Evolutionary conservation across 352 stramenopile species (phyloP).

Genomic region (Phytophthora lateralis): DNA sequence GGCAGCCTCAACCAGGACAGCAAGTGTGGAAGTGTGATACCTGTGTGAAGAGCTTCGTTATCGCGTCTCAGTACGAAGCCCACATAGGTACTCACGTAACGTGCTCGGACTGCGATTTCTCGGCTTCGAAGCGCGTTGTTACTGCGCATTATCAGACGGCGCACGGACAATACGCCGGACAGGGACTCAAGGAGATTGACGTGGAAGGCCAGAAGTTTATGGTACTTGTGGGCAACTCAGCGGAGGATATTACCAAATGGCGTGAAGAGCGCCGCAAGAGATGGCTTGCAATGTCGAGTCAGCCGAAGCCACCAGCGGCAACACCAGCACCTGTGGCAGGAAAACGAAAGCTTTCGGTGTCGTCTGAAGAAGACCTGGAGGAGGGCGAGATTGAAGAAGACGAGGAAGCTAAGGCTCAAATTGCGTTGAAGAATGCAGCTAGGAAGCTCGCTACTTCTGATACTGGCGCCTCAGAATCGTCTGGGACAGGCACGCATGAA

Average conservation of each 20-base stretch:
- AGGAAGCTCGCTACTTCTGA: conserved; percentile 15
- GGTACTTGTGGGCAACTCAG: conserved; percentile 83
- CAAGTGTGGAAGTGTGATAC: conserved; percentile 59
- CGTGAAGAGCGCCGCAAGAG: conserved; percentile 75
- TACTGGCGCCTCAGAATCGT: not conserved
- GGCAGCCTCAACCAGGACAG: conserved; percentile 20
- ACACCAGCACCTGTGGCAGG: conserved; percentile 1
- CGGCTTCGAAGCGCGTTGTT: conserved; percentile 80
- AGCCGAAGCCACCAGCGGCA: conserved; percentile 21
- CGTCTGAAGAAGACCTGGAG: conserved; percentile 56
- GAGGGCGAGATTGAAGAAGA: conserved; percentile 63
- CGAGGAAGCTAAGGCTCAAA: conserved; percentile 30
- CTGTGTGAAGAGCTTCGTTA: conserved; percentile 75
- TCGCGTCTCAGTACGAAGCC: conserved; percentile 73
- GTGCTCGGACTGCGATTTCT: conserved; percentile 75
- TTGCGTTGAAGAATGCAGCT: conserved; percentile 12
- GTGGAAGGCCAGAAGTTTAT: conserved; percentile 89
- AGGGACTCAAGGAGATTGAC: conserved; percentile 83
- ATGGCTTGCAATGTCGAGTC: conserved; percentile 48
- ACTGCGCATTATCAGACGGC: conserved; percentile 66
- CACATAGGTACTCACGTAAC: conserved; percentile 75
- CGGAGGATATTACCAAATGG: conserved; percentile 82
- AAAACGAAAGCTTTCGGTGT: conserved; percentile 62
- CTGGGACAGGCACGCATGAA: conserved; percentile 9
- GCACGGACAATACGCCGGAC: conserved; percentile 69